phyloP scores from a whole-genome alignment of 139 green algal genomes.

The Chlorella sp. region DNA sequence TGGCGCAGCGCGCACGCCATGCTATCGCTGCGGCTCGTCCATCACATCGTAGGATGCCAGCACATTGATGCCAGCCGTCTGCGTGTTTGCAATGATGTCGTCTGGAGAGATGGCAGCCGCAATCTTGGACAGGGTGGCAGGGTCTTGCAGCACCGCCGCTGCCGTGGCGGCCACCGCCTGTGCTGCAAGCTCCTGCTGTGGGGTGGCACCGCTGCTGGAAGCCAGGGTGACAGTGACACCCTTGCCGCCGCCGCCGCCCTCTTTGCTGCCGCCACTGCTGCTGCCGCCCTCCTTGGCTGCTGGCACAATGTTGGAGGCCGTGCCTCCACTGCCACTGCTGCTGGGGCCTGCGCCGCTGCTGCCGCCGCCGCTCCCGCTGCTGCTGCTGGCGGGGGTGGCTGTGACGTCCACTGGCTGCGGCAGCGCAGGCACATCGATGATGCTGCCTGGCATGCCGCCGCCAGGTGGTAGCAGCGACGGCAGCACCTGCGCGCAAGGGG shows the following conservation, averaged over 20 bases:
- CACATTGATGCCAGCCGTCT: slow-evolving; percentile 16
- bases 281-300: neutral
- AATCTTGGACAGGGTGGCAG: slow-evolving; percentile 13
- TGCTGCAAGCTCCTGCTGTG: slow-evolving; percentile 22
- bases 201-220: neutral
- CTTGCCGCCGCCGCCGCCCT: neutral
- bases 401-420: slow-evolving; percentile 49
- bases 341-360: slow-evolving; percentile 1
- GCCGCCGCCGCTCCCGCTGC: neutral
- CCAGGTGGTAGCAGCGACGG: neutral
- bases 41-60: slow-evolving; percentile 27
- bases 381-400: neutral
- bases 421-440: slow-evolving; percentile 41
- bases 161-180: neutral
- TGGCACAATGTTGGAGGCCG: slow-evolving; percentile 24
- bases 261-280: neutral
- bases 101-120: slow-evolving; percentile 16
- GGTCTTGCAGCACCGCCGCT: slow-evolving; percentile 12
- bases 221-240: neutral
- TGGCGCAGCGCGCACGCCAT: too few species aligned
- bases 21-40: neutral
- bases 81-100: slow-evolving; percentile 4
- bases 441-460: slow-evolving; percentile 13
- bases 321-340: neutral
- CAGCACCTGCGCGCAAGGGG: neutral